Evolutionary conservation across 108 stramenopile species (phyloP).

Genomic region (Stephanodiscus triporus): DNA sequence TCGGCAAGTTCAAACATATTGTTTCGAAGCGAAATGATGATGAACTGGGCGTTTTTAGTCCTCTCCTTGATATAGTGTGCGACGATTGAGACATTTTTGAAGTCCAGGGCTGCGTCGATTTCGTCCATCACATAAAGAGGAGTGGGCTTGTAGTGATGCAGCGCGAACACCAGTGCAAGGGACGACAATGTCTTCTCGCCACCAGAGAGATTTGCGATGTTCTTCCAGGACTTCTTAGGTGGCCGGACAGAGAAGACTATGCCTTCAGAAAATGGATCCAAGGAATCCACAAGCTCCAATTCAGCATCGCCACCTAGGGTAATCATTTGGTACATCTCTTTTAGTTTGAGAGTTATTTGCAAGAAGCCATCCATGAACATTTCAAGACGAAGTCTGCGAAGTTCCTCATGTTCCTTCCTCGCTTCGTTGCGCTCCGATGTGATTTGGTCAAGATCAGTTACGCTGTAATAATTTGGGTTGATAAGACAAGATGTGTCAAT

Average conservation of each 20-base stretch:
- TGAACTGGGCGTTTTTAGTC: constrained; percentile 98
- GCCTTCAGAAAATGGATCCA: constrained; percentile 99
- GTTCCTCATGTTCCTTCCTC: constrained; percentile 86
- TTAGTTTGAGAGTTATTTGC: constrained; percentile 94
- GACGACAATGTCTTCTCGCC: constrained; percentile 99
- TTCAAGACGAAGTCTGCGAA: constrained; percentile 93
- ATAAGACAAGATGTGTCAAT: constrained; percentile 13
- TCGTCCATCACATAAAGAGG: constrained; percentile 99
- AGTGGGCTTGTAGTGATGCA: constrained; percentile 99
- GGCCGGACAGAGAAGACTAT: constrained; percentile 98
- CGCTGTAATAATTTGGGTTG: constrained; percentile 39
- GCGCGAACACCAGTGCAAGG: constrained; percentile 98
- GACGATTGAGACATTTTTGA: constrained; percentile 99
- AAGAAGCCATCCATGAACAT: constrained; percentile 99
- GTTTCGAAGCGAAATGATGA: constrained; percentile 98
- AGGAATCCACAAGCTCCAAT: constrained; percentile 97
- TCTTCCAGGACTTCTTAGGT: constrained; percentile 99
- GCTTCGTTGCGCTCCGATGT: constrained; percentile 85
- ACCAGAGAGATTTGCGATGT: constrained; percentile 97
- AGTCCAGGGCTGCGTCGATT: constrained; percentile 99
- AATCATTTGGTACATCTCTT: constrained; percentile 99
- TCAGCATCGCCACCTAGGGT: constrained; percentile 99
- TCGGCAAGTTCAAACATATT: constrained; percentile 99
- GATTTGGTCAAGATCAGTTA: constrained; percentile 91
- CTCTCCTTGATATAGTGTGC: constrained; percentile 99